Percentiles rank a stretch among this genome's conserved stretches.
Conservation (phyloP, 129 eudicot genomes). For the Arctium minus region DNA sequence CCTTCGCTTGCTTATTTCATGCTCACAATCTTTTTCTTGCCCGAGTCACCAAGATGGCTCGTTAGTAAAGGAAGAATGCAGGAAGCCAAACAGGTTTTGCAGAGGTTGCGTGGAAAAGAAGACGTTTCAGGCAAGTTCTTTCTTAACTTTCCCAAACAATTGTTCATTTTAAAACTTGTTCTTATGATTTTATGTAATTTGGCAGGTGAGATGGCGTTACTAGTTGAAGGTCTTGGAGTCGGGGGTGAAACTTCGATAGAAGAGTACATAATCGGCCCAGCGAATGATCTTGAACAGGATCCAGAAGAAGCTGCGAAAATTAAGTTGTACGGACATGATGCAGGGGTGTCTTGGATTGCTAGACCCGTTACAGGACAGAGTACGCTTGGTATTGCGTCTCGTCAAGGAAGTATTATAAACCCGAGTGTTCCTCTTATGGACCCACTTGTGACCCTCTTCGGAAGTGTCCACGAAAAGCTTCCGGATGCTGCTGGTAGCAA, state of each 20-base stretch:
- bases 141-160: background rate
- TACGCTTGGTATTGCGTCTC: conserved; percentile 62
- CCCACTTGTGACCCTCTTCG: conserved; percentile 91
- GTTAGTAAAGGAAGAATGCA: conserved; percentile 86
- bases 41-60: conserved; percentile 96
- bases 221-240: conserved; percentile 84
- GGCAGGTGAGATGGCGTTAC: conserved; percentile 88
- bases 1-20: conserved; percentile 67
- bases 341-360: conserved; percentile 89
- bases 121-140: conserved; percentile 74
- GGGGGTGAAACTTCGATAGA: conserved; percentile 89
- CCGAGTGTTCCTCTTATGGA: conserved; percentile 65
- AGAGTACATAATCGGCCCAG: conserved; percentile 76
- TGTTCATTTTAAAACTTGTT: background rate
- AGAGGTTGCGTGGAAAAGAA: conserved; percentile 77
- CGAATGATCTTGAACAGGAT: conserved; percentile 52
- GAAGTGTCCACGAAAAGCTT: conserved; percentile 87
- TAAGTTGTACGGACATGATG: conserved; percentile 73
- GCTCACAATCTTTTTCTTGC: conserved; percentile 59
- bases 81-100: conserved; percentile 80
- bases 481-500: conserved; percentile 82
- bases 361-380: conserved; percentile 84
- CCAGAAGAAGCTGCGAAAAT: conserved; percentile 58
- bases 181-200: background rate
- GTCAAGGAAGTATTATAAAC: conserved; percentile 72